Base-by-base conservation (phyloP, 305 asterid genomes). In the Salvia sclarea region DNA sequence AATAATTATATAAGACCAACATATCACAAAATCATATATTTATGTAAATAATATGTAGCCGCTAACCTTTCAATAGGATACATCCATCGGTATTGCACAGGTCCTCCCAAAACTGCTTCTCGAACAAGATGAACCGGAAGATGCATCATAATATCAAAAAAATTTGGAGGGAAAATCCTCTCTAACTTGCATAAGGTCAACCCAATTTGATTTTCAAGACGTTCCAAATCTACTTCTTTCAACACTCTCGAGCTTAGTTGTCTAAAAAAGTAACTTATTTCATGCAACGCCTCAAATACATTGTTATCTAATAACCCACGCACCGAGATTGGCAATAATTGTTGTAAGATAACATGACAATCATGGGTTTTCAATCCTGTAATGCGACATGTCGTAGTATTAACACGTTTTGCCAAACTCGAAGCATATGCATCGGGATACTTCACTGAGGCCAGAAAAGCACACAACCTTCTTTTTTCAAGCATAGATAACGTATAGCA, bases 1-100 rank as follows among this genome's bases (percentile, higher is more conserved):
- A n/a, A n/a, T n/a, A n/a, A n/a, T n/a, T n/a, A n/a, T n/a, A n/a
- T n/a, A n/a, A n/a, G n/a, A n/a, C n/a, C n/a, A n/a, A n/a, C n/a
- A n/a, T n/a, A n/a, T n/a, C n/a, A n/a, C n/a, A n/a, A n/a, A n/a
- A n/a, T n/a, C n/a, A n/a, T n/a, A n/a, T n/a, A n/a, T n/a, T n/a
- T n/a, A 1, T 37, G 3, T 3, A 12, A 18, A n/a, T 10, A 3
- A 45, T 3, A 45, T 57, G 13, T 38, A 38, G 44, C n/a, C 10
- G 20, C 21, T 45, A 45, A 62, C 68, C 41, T 62, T 9, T 62
- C 68, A 44, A 62, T 62, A 8, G 50, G 68, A 43, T 41, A 62
- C 43, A 62, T 62, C 68, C 57, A 63, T 45, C 30, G 54, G 13
- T 24, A 63, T 9, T 28, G 56, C 3, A 44, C 30, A 2, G 56